Conservation (phyloP, 495 filamentous ascomycete species). For the Chaetomium fimeti region DNA sequence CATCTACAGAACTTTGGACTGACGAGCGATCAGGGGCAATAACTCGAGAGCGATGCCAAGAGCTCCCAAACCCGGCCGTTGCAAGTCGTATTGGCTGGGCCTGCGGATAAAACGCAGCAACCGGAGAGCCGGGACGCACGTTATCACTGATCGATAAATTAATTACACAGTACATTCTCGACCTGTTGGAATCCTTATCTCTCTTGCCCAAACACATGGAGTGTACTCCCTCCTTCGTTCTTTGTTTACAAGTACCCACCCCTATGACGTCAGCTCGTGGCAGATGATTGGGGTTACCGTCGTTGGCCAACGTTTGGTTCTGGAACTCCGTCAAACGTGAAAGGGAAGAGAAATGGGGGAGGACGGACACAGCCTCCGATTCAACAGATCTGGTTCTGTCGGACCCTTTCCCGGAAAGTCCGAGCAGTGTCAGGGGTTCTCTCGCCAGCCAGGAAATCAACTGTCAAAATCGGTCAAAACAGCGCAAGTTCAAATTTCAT, state of each 20-base stretch:
- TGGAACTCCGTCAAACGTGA: not conserved
- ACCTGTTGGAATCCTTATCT: conserved; percentile 7
- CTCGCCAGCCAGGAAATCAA: not conserved
- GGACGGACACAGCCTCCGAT: not conserved
- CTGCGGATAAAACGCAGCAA: conserved; percentile 32
- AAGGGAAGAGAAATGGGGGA: not conserved
- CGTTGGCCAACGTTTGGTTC: conserved; percentile 6
- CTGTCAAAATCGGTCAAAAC: not conserved
- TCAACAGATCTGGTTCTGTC: conserved; percentile 5
- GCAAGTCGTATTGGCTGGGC: conserved; percentile 22
- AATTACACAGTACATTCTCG: conserved; percentile 19
- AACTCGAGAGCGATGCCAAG: conserved; percentile 9
- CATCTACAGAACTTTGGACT: not conserved
- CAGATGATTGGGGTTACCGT: conserved; percentile 15
- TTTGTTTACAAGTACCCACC: not conserved
- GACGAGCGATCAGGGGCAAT: not conserved
- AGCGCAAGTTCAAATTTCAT: not conserved
- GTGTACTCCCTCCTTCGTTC: not conserved
- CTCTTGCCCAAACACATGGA: not conserved
- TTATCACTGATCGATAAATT: conserved; percentile 26
- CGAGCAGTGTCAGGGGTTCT: not conserved
- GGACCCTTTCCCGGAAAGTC: not conserved
- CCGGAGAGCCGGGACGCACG: conserved; percentile 35
- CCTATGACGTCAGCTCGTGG: conserved; percentile 7
- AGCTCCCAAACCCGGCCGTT: conserved; percentile 13